These are phyloP conservation scores for Panaeolus papilionaceus DNA, from an alignment of 768 basidiomycete genomes.

Conservation along the genomic window DNA sequence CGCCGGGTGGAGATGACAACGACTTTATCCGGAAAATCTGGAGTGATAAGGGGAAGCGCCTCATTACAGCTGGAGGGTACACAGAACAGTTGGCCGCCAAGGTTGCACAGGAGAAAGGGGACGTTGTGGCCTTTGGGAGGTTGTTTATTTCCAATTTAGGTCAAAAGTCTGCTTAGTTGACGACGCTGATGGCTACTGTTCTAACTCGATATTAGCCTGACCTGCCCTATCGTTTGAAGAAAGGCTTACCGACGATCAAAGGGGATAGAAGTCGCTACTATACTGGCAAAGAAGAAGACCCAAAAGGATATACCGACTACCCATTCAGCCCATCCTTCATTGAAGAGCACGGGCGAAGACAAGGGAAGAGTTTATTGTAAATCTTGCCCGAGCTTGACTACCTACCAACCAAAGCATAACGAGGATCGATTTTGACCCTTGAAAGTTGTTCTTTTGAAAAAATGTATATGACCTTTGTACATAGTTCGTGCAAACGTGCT, in stretches of 20 bases:
- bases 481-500: constrained; percentile 12
- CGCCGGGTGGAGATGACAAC: not conserved
- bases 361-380: not conserved
- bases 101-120: not conserved
- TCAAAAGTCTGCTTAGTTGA: not conserved
- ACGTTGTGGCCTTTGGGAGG: not conserved
- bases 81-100: not conserved
- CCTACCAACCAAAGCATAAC: too few species aligned
- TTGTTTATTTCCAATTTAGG: not conserved
- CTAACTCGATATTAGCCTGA: not conserved
- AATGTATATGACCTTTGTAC: not conserved
- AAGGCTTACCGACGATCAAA: not conserved
- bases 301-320: not conserved
- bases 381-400: not conserved
- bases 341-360: not conserved
- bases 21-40: not conserved
- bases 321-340: not conserved
- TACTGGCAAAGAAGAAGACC: not conserved
- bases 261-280: not conserved
- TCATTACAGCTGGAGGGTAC: not conserved
- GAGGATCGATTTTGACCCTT: too few species aligned
- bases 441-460: too few species aligned
- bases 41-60: not conserved
- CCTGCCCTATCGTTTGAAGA: not conserved
- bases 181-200: not conserved